Evolutionary conservation across 768 basidiomycete species (phyloP), one percentile per base, ranked within the genome.

Genomic region (Paxillus rubicundulus): DNA sequence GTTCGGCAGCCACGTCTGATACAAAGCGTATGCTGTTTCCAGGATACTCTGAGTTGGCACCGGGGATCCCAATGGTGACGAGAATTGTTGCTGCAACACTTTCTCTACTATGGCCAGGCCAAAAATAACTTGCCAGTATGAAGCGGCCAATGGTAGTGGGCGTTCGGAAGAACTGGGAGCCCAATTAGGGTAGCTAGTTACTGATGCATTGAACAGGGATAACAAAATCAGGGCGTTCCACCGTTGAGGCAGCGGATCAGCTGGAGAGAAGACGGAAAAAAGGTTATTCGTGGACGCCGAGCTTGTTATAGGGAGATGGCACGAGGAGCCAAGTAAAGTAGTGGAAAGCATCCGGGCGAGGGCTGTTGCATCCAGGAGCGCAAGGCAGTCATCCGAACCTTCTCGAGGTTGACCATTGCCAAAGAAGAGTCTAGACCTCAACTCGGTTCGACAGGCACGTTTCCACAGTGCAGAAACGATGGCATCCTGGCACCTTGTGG

Each of bases 191-290:
- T 28, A 32, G 9, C 16, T 20, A 2, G 9, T 34, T 30, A 47
- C 47, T 20, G 44, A 47, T 16, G 61, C 48, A 12, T 63, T 61
- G 52, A 61, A 61, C 10, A 73, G 57, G 17, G 76, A 74, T 38
- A 81, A 62, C 13, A 78, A 54, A 5, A 65, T 46, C 8, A 82
- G 55, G 43, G 73, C 75, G 36, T 55, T 65, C 81, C 81, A 82
- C 9, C 77, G 76, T 20, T 55, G 52, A 24, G 69, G 62, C 30
- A 63, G 53, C 1, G 73, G 37, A 20, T 69, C 32, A 2, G 37
- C 38, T 3, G 74, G 62, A n/a, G 66, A 60, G 47, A 79, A 71
- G 38, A 53, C 55, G 17, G 61, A 44, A 27, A 56, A 38, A 36
- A 66, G 47, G 16, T 46, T 13, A 9, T 28, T 9, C 16, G 50